Base-by-base conservation (phyloP, 2,329 filamentous ascomycete genomes). In the Ceratocystiopsis minuta region DNA sequence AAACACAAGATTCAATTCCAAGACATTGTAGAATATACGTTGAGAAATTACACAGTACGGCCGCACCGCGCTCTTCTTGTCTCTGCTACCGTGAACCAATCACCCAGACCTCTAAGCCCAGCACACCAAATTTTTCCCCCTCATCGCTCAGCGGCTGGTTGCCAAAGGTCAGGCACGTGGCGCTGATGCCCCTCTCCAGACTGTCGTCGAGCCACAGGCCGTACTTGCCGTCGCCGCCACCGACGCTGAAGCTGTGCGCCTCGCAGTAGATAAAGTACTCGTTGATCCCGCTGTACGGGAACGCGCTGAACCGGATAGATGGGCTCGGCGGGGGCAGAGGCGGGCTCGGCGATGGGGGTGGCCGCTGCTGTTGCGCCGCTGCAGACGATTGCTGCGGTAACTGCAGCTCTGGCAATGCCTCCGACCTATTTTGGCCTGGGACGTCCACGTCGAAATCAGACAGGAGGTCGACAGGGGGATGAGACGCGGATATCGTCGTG, bases 191-290 rank as follows among this genome's bases (percentile, higher is more conserved):
- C 44, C 79, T 73, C 48, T 88, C 82, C 37, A 96, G 73, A 16
- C 74, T 75, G 51, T 88, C 80, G 56, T 95, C 84, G 13, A 98
- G 68, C 90, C 90, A 96, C 6, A 98, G 65, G 2, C 90, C 90
- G 57, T 90, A 96, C 52, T 82, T 81, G 1, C 90, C 88, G 51
- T 94, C 86, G 36, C 69, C 84, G 43, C 85, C 88, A 12, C 90
- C 90, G 16, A 96, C 70, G 53, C 82, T 90, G 14, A 98, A 60
- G 56, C 82, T 96, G 18, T 78, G 73, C 3, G 75, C 67, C 60
- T 96, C 86, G 60, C 88, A 96, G 53, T 92, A 81, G 50, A 96
- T 90, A 65, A 88, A 85, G 57, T 93, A 98, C 59, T 96, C 90
- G 57, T 98, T 96, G 35, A 93, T 73, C 6, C 90, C 90, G 43